Percentiles rank a stretch among this genome's conserved stretches.
Evolutionary conservation across 345 rosid species (phyloP).

Genomic region (Acer campestre): DNA sequence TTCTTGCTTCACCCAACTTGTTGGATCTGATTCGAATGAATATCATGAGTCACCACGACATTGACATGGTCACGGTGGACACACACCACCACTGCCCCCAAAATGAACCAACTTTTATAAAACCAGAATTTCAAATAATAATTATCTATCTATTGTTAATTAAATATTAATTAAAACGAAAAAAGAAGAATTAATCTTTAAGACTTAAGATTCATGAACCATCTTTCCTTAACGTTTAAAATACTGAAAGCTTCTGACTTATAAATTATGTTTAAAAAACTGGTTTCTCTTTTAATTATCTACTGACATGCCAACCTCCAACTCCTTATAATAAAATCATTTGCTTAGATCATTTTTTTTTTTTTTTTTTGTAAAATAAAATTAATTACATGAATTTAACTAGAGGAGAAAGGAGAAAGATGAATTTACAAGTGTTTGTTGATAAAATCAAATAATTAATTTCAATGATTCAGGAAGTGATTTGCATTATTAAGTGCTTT

Average conservation of each 20-base stretch:
- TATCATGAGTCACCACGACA: background rate
- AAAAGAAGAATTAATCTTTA: background rate
- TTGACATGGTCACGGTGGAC: constrained; percentile 1
- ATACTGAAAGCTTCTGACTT: background rate
- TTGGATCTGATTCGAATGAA: background rate
- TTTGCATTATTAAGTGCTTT: constrained; percentile 22
- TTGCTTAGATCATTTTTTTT: background rate
- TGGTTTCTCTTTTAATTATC: background rate
- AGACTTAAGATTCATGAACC: constrained; percentile 10
- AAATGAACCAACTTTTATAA: background rate
- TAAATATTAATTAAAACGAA: background rate
- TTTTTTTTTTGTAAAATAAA: too few species aligned
- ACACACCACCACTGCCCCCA: background rate
- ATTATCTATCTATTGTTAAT: too few species aligned
- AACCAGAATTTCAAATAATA: background rate
- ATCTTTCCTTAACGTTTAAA: background rate
- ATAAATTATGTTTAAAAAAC: background rate
- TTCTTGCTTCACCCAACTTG: constrained; percentile 16
- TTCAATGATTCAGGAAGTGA: background rate
- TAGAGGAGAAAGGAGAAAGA: too few species aligned
- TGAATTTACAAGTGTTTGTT: background rate
- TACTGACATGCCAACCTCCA: constrained; percentile 19
- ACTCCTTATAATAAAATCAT: constrained; percentile 1
- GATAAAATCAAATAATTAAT: background rate
- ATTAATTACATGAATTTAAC: too few species aligned